Evolutionary conservation across 139 green algal genomes (phyloP).

Genomic region (Asterochloris erici): DNA sequence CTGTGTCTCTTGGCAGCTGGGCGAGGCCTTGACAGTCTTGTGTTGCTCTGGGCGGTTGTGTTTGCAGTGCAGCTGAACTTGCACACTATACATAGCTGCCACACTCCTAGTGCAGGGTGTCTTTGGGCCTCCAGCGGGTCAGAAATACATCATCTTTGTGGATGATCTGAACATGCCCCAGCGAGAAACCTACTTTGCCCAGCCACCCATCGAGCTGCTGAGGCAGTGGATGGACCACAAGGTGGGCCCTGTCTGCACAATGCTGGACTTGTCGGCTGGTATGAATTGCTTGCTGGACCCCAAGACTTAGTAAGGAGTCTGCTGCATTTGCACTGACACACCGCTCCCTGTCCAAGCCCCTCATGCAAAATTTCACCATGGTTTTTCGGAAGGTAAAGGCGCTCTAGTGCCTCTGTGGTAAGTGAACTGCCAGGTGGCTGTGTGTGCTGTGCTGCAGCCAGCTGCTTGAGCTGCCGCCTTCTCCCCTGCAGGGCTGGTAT

Average conservation of each 20-base stretch:
- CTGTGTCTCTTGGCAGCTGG: too few species aligned
- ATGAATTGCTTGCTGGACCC: too few species aligned
- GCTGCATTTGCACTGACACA: too few species aligned
- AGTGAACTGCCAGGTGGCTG: too few species aligned
- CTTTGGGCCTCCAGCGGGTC: constrained; percentile 66
- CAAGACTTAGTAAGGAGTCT: too few species aligned
- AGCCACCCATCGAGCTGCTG: constrained; percentile 84
- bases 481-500: constrained; percentile 39
- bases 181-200: constrained; percentile 74
- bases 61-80: not conserved
- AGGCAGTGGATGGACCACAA: constrained; percentile 78
- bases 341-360: too few species aligned
- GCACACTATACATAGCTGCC: not conserved
- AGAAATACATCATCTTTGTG: constrained; percentile 82
- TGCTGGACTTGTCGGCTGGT: not conserved
- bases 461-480: not conserved
- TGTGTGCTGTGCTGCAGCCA: not conserved
- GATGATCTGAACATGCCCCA: constrained; percentile 91
- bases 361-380: too few species aligned
- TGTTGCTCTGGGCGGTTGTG: too few species aligned
- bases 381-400: too few species aligned
- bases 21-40: too few species aligned
- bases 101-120: constrained; percentile 30
- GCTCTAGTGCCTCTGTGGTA: too few species aligned
- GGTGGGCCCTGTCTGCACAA: not conserved